Base-by-base conservation (phyloP, 1,139 yeast species). In the Nakaseomyces kungkrabaensis region DNA sequence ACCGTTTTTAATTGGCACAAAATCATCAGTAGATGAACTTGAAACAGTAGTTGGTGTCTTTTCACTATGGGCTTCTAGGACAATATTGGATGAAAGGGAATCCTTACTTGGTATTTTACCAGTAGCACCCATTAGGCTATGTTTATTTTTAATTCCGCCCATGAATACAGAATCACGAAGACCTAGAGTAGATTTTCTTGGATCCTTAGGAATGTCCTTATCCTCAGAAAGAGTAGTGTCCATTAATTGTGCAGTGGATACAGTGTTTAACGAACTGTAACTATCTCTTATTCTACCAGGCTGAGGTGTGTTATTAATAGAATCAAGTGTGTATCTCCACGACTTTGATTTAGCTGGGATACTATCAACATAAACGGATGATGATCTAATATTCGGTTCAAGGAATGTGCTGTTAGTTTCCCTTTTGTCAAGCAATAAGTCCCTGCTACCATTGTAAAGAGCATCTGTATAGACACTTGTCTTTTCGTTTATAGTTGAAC, bases 171-270 rank as follows among this genome's bases (percentile, higher is more conserved):
- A 77, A 51, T 73, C 74, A 60, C 79, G 67, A 47, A 66, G 55
- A 5, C 71, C 68, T 25, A 74, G 59, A 31, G 66, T 65, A 1
- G 73, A 69, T 53, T 69, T 69, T 50, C 68, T 63, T 31, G 72
- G 72, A 51, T 69, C 72, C 54, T 72, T 71, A 43, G 67, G 66
- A 33, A 71, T 60, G 42, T 68, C 67, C 46, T 71, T 70, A 57
- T 81, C 84, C 25, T 81, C 85, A 26, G 87, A 90, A 47, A 87
- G 71, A 59, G 90, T 77, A 38, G 92, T 88, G 8, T 89, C 84
- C 61, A 88, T 76, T 45, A 89, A 73, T 65, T 88, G 94, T 51
- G 83, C 89, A 0, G 96, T 86, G 46, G 92, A 82, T 29, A 89
- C 92, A 0, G 96, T 88, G 36, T 92, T 90, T 55, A 85, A 62